Percentiles rank a stretch among this genome's conserved stretches.
Conservation (phyloP, 768 basidiomycete genomes). For the Lenzites betulinus region DNA sequence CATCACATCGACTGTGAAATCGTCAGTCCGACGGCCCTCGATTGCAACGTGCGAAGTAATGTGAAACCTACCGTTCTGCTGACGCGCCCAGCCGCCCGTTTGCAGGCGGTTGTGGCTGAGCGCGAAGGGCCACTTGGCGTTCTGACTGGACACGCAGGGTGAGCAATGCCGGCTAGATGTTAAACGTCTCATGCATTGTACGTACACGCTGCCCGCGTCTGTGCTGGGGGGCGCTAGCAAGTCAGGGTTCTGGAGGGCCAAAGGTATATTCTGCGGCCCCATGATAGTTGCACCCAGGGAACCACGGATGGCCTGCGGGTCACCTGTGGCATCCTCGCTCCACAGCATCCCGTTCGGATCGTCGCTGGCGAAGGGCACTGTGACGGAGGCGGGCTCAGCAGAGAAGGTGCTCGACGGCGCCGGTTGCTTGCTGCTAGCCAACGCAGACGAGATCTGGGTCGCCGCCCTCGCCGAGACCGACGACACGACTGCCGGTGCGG, state of each 20-base stretch:
- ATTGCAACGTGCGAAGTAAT: neutral
- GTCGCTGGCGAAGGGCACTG: slow-evolving; percentile 29
- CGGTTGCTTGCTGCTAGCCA: neutral
- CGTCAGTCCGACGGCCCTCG: slow-evolving; percentile 10
- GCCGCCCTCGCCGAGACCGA: slow-evolving; percentile 9
- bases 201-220: slow-evolving; percentile 53
- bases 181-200: neutral
- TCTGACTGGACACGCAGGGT: slow-evolving; percentile 33
- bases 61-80: slow-evolving; percentile 51
- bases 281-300: slow-evolving; percentile 48
- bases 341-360: slow-evolving; percentile 32
- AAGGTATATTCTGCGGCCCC: slow-evolving; percentile 56
- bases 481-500: slow-evolving; percentile 33
- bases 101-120: slow-evolving; percentile 61
- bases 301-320: slow-evolving; percentile 48
- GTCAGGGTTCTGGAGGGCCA: slow-evolving; percentile 61
- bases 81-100: slow-evolving; percentile 67
- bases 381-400: slow-evolving; percentile 15
- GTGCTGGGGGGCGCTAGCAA: slow-evolving; percentile 62
- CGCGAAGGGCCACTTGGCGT: slow-evolving; percentile 66
- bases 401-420: slow-evolving; percentile 1
- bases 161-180: neutral
- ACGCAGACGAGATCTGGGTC: neutral
- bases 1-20: slow-evolving; percentile 38
- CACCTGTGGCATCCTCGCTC: slow-evolving; percentile 20